These are phyloP conservation scores for Fusarium tanahbumbuense DNA, from an alignment of 2,329 filamentous ascomycete genomes.

Conservation along the genomic window DNA sequence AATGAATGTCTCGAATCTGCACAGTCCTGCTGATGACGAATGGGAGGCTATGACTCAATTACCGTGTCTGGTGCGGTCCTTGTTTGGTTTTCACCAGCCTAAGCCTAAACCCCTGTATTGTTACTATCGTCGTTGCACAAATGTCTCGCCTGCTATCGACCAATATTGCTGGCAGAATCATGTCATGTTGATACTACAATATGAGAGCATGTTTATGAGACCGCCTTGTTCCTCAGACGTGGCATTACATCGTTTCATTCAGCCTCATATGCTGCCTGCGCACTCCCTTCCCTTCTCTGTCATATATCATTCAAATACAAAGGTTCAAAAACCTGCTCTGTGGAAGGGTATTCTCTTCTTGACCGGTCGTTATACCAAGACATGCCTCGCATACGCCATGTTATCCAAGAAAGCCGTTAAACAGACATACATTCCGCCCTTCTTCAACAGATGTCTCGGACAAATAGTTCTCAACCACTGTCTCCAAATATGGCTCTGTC, in stretches of 20 bases:
- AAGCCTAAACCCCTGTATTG: background rate
- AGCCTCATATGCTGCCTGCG: conserved; percentile 14
- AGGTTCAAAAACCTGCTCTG: conserved; percentile 1
- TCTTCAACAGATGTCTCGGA: conserved; percentile 35
- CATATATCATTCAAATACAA: conserved; percentile 3
- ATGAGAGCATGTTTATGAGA: conserved; percentile 4
- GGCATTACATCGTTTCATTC: conserved; percentile 2
- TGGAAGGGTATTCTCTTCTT: conserved; percentile 21
- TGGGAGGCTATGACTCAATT: background rate
- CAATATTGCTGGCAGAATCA: background rate
- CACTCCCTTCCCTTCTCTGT: background rate
- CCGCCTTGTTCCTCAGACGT: background rate
- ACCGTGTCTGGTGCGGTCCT: background rate
- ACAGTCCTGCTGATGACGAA: conserved; percentile 10
- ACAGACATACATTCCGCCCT: conserved; percentile 4
- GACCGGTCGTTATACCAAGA: conserved; percentile 28
- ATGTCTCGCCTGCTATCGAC: conserved; percentile 11
- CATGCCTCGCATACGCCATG: conserved; percentile 36
- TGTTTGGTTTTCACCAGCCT: background rate
- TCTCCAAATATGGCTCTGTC: conserved; percentile 61
- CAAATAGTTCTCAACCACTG: conserved; percentile 26
- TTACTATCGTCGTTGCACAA: conserved; percentile 6
- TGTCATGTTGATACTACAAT: conserved; percentile 11
- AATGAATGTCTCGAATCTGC: conserved; percentile 13
- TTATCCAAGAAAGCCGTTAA: conserved; percentile 29